Base-by-base conservation (phyloP, 2,329 filamentous ascomycete genomes). In the Pseudogymnoascus sp. region DNA sequence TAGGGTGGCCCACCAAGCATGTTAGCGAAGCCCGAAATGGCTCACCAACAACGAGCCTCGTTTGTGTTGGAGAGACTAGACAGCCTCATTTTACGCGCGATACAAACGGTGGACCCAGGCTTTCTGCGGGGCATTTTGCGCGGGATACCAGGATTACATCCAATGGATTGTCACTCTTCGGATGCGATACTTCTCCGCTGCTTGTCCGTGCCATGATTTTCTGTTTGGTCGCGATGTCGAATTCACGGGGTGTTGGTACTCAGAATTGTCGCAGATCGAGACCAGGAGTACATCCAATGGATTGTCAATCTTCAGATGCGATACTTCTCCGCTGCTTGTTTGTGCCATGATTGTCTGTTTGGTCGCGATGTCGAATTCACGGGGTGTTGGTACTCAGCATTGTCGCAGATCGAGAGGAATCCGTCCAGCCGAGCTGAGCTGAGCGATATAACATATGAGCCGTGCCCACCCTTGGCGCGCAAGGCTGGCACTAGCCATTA, bases 41-140 rank as follows among this genome's bases (percentile, higher is more conserved):
- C 29, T 33, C 49, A 55, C 45, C 26, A 55, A 33, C 49, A 21
- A 33, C 49, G 49, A 55, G 49, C 49, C 49, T 55, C 10, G 49
- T 55, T 55, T 33, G 29, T 33, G 26, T 55, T 55, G 49, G 49
- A 55, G 29, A 55, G 29, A 55, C 49, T 55, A 33, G 49, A 55
- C 49, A 55, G 49, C 49, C 49, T 55, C 49, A 29, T 33, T 55
- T 55, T 55, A 55, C 49, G 8, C 49, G 29, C 49, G 29, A 19
- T 33, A 55, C 49, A 55, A 33, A 55, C 49, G 49, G 49, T 55
- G 49, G 49, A 33, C 49, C 49, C 49, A 55, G 49, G 49, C 49
- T 55, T 55, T 55, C 29, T 55, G 33, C 49, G 29, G 49, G 49
- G 49, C 49, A 55, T 55, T 55, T 33, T 7, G 26, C 29, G 29